Conservation (phyloP, 73 alveolate species). For the Tetrahymena borealis region DNA sequence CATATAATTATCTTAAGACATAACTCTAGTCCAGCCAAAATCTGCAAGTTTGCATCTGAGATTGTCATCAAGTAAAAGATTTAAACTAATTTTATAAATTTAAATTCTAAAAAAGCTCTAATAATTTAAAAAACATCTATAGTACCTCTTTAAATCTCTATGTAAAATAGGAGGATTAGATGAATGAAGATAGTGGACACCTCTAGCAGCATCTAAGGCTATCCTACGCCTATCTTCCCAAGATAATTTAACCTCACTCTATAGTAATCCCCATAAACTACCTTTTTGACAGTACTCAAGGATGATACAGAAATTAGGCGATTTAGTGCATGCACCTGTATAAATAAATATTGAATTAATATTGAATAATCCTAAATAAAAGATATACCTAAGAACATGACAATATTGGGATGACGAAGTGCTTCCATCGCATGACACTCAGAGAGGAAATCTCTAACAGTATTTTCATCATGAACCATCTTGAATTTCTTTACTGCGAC, state of each 20-base stretch:
- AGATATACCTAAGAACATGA: conserved; percentile 56
- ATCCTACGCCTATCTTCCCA: conserved; percentile 93
- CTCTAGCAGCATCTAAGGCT: conserved; percentile 95
- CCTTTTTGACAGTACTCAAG: conserved; percentile 95
- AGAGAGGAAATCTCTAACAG: conserved; percentile 84
- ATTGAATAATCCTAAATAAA: not conserved
- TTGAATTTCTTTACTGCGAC: conserved; percentile 96
- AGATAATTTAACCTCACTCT: conserved; percentile 63
- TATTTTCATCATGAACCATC: conserved; percentile 81
- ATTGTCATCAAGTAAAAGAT: conserved; percentile 92
- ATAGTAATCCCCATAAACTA: conserved; percentile 88
- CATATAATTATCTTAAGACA: conserved; percentile 74
- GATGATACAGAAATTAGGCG: conserved; percentile 90
- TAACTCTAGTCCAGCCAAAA: conserved; percentile 96
- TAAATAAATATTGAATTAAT: not conserved
- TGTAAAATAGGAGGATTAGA: conserved; percentile 93
- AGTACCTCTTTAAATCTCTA: conserved; percentile 82
- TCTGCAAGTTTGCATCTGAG: conserved; percentile 94
- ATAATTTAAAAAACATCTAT: not conserved
- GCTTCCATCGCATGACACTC: conserved; percentile 96
- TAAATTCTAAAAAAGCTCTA: not conserved
- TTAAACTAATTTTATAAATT: conserved; percentile 46
- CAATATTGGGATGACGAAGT: conserved; percentile 95
- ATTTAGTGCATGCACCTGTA: conserved; percentile 85
- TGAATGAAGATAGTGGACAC: conserved; percentile 92